A percentile compares a stretch with the other conserved stretches of the same genome.
Evolutionary conservation across 179 eudicot genomes (phyloP).

Genomic region (Gypsophila paniculata): DNA sequence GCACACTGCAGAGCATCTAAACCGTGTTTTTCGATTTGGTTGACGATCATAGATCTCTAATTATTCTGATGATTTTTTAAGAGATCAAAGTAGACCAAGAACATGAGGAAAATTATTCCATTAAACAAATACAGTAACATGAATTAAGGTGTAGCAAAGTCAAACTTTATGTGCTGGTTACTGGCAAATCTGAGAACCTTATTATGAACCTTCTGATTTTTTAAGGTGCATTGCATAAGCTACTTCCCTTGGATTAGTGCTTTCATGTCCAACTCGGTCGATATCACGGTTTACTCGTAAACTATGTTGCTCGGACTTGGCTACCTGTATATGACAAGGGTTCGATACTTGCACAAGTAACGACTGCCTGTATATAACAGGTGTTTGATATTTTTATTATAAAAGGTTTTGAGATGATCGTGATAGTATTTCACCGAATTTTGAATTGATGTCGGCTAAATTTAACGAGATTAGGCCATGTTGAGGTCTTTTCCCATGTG

Average conservation of each 20-base stretch:
- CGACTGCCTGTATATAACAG: too few relatives aligned
- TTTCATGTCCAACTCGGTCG: background rate
- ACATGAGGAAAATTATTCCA: background rate
- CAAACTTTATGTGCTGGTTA: conserved; percentile 3
- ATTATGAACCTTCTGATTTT: too few relatives aligned
- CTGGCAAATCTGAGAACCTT: too few relatives aligned
- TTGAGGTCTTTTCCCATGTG: too few relatives aligned
- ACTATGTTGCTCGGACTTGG: background rate
- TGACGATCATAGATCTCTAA: background rate
- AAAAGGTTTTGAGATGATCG: too few relatives aligned
- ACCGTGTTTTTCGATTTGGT: background rate
- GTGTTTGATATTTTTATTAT: too few relatives aligned
- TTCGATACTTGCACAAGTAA: too few relatives aligned
- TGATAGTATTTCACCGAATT: too few relatives aligned
- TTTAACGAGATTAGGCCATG: too few relatives aligned
- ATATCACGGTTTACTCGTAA: background rate
- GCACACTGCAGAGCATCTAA: background rate
- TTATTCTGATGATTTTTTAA: background rate
- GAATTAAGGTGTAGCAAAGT: background rate
- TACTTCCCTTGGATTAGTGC: background rate
- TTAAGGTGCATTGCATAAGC: background rate
- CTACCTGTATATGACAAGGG: background rate
- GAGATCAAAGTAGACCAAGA: background rate
- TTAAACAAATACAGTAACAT: background rate
- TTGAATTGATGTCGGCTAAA: too few relatives aligned